phyloP scores from a whole-genome alignment of 2,329 filamentous ascomycete genomes.

The Sporothrix inflata region DNA sequence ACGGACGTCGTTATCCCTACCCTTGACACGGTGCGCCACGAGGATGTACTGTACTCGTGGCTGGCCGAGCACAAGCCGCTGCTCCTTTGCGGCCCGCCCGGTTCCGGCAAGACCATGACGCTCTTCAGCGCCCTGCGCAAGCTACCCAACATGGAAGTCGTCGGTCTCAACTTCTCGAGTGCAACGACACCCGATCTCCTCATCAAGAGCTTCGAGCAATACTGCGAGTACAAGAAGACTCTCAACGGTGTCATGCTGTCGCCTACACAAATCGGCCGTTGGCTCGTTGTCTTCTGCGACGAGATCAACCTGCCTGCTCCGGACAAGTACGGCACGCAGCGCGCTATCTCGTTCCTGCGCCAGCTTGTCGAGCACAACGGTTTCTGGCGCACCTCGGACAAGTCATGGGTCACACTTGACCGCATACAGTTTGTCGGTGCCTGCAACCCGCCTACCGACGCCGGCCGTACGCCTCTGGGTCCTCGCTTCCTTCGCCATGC shows the following conservation, averaged over 20 bases:
- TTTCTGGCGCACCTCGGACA: constrained; percentile 97
- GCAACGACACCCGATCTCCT: constrained; percentile 96
- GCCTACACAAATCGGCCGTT: constrained; percentile 93
- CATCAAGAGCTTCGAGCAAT: constrained; percentile 99
- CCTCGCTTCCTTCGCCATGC: constrained; percentile 93
- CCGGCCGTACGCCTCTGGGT: constrained; percentile 91
- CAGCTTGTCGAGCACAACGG: constrained; percentile 98
- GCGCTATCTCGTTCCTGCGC: constrained; percentile 94
- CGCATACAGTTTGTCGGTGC: constrained; percentile 98
- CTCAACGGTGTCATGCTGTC: constrained; percentile 94
- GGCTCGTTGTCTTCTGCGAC: constrained; percentile 98
- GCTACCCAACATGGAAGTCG: constrained; percentile 97
- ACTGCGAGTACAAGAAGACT: constrained; percentile 99
- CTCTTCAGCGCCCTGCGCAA: constrained; percentile 97
- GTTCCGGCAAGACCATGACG: constrained; percentile 99
- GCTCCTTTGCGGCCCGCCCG: constrained; percentile 92
- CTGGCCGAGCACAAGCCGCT: constrained; percentile 97
- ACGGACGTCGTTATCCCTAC: constrained; percentile 99
- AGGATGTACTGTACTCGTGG: constrained; percentile 99
- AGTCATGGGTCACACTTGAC: constrained; percentile 96
- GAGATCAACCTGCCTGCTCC: constrained; percentile 98
- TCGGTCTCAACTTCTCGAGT: constrained; percentile 98
- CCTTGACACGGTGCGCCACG: constrained; percentile 93
- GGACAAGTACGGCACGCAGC: constrained; percentile 95
- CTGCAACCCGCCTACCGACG: constrained; percentile 97